Conservation (phyloP, 2,329 filamentous ascomycete genomes). For the Pezicula radicicola region DNA sequence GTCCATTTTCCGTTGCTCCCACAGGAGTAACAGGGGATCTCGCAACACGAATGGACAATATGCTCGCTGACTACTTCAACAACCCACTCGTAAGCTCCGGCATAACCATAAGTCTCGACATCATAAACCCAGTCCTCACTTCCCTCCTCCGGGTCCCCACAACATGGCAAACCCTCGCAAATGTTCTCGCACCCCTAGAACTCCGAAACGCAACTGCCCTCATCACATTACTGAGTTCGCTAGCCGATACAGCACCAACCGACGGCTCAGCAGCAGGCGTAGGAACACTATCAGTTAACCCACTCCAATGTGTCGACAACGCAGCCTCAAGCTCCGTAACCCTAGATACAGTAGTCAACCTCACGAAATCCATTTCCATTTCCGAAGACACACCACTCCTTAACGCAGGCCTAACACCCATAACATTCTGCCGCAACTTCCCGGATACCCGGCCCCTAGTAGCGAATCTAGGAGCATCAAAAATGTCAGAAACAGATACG, state of each 20-base stretch:
- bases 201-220: neutral
- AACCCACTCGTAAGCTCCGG: neutral
- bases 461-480: neutral
- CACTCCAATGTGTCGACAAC: slow-evolving; percentile 12
- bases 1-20: neutral
- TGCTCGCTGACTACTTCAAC: slow-evolving; percentile 1
- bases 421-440: slow-evolving; percentile 16
- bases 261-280: slow-evolving; percentile 1
- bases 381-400: slow-evolving; percentile 11
- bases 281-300: neutral
- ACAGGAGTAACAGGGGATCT: neutral
- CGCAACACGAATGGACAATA: slow-evolving; percentile 1
- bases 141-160: slow-evolving; percentile 1
- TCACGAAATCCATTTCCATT: slow-evolving; percentile 12
- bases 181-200: neutral
- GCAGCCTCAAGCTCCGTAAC: slow-evolving; percentile 9
- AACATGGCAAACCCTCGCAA: neutral
- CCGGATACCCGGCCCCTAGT: slow-evolving; percentile 8
- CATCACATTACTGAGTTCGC: neutral
- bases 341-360: slow-evolving; percentile 4
- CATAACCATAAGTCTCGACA: neutral
- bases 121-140: neutral
- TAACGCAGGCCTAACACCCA: slow-evolving; percentile 8
- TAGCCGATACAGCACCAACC: neutral
- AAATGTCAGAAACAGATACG: neutral